Evolutionary conservation across 495 filamentous ascomycete species (phyloP).

Genomic region (Trichoderma asperelloides): DNA sequence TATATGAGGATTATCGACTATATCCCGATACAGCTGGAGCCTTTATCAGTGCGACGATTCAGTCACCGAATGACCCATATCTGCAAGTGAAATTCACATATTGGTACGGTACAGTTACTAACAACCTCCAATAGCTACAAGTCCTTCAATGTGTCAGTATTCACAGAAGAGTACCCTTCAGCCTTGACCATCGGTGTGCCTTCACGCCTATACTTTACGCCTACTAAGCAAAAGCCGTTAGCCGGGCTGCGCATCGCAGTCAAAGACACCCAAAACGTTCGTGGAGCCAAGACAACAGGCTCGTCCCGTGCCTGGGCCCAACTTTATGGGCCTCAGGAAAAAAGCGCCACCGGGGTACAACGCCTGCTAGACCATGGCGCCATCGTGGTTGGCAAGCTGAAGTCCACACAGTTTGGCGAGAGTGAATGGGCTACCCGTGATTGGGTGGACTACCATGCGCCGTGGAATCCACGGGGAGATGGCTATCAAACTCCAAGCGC

Average conservation of each 20-base stretch:
- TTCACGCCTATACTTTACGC: constrained; percentile 44
- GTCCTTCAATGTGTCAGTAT: too few relatives aligned
- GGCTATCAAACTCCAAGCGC: constrained; percentile 42
- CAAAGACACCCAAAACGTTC: constrained; percentile 55
- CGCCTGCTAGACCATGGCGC: constrained; percentile 52
- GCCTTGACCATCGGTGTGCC: constrained; percentile 38
- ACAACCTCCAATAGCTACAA: too few relatives aligned
- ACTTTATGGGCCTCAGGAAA: constrained; percentile 37
- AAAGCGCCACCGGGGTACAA: constrained; percentile 41
- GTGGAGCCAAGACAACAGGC: constrained; percentile 43
- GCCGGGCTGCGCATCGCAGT: constrained; percentile 47
- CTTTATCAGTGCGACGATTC: too few relatives aligned
- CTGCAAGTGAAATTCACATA: too few relatives aligned
- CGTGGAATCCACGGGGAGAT: constrained; percentile 51
- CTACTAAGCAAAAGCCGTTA: constrained; percentile 32
- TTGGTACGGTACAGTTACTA: too few relatives aligned
- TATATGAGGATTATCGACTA: too few relatives aligned
- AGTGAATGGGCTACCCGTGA: constrained; percentile 45
- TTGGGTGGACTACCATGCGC: constrained; percentile 44
- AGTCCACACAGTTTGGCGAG: constrained; percentile 51
- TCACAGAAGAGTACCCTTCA: too few relatives aligned
- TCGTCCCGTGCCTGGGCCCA: constrained; percentile 49
- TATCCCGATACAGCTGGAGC: too few relatives aligned
- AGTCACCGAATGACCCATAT: too few relatives aligned
- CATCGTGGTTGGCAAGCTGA: constrained; percentile 50